Base-by-base conservation (phyloP, 306 rosid genomes). In the Urtica urens region DNA sequence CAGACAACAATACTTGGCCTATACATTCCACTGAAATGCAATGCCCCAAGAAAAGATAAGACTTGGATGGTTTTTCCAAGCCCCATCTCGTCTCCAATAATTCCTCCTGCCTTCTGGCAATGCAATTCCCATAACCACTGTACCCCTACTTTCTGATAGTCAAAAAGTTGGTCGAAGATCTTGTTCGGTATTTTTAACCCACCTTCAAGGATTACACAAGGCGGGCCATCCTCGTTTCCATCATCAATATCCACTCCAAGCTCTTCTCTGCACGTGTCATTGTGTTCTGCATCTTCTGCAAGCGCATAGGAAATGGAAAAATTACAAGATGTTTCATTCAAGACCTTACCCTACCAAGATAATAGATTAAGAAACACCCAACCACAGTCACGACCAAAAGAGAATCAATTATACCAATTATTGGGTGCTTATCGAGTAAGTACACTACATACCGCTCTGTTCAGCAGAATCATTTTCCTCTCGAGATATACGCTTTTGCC, bases 61-160 rank as follows among this genome's bases (percentile, higher is more conserved):
- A 90, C 77, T 73, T 90, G 97, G 68, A 90, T 71, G 49, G 97
- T 90, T 75, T 90, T 90, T 40, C 95, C 97, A 42, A 90, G 95
- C 58, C 97, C 97, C 97, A 90, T 90, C 80, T 90, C 97, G 62
- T 90, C 97, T 46, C 97, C 95, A 46, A 90, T 84, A 69, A 90
- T 90, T 67, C 97, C 97, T 58, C 97, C 97, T 29, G 95, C 87
- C 62, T 72, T 78, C 67, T 90, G 97, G 84, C 97, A 84, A 74
- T 90, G 97, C 74, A 90, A 61, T 73, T 90, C 97, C 97, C 97
- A 90, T 60, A 90, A 57, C 97, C 97, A 90, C 61, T 90, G 97
- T 23, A 84, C 95, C 47, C 97, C 97, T 35, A 90, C 82, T 75
- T 75, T 84, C 73, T 90, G 97, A 70, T 90, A 84, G 70, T 90